Percentiles rank a stretch among this genome's conserved stretches.
Conservation (phyloP, 352 stramenopile species). For the Globisporangium splendens region DNA sequence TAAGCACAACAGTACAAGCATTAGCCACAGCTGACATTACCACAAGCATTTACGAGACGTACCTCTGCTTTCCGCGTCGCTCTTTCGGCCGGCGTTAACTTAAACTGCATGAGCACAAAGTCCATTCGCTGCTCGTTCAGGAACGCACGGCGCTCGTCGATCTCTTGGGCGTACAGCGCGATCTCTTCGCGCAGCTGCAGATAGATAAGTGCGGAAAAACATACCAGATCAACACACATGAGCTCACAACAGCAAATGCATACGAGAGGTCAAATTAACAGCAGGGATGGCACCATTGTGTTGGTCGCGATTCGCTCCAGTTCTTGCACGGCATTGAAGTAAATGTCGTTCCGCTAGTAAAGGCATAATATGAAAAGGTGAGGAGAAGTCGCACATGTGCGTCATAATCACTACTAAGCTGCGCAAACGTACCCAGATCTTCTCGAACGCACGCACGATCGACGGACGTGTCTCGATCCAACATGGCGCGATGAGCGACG, state of each 20-base stretch:
- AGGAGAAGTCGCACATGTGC: not conserved
- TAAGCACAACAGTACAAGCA: not conserved
- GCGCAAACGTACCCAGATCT: constrained; percentile 43
- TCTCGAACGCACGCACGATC: constrained; percentile 59
- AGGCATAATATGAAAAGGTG: not conserved
- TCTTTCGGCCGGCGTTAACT: constrained; percentile 43
- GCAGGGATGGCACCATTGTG: constrained; percentile 26
- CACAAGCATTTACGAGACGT: not conserved
- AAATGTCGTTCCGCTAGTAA: constrained; percentile 48
- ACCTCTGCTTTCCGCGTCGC: constrained; percentile 60
- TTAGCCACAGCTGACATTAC: not conserved
- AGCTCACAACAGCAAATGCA: not conserved
- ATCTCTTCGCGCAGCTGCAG: constrained; percentile 53
- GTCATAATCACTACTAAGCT: not conserved
- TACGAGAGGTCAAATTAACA: not conserved
- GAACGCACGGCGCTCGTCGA: constrained; percentile 30
- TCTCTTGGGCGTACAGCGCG: constrained; percentile 53
- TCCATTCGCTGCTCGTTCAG: constrained; percentile 34
- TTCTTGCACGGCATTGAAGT: constrained; percentile 52
- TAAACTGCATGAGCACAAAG: constrained; percentile 43
- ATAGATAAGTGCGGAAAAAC: not conserved
- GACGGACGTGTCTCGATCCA: constrained; percentile 60
- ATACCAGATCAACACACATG: not conserved
- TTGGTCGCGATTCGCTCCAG: constrained; percentile 64
- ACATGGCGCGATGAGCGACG: constrained; percentile 50